A percentile compares a stretch with the other conserved stretches of the same genome.
Evolutionary conservation across 2,329 filamentous ascomycete species (phyloP).

Genomic region (Graphilbum fragrans): DNA sequence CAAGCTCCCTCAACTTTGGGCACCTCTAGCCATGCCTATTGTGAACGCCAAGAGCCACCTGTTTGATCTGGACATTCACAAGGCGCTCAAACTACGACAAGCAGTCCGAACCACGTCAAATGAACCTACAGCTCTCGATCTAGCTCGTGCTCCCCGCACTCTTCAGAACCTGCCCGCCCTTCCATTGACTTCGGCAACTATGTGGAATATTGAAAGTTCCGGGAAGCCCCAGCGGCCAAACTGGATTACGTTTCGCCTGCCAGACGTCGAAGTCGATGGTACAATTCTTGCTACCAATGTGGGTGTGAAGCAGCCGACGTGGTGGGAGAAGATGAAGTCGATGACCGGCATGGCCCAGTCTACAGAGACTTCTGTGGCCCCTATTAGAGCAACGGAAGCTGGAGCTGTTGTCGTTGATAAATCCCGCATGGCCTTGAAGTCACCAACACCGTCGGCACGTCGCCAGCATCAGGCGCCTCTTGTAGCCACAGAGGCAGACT

Average conservation of each 20-base stretch:
- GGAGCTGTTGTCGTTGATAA: not conserved
- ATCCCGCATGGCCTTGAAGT: not conserved
- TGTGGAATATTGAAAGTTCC: too few species aligned
- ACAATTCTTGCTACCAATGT: slow-evolving; percentile 4
- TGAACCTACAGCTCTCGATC: too few species aligned
- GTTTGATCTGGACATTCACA: too few species aligned
- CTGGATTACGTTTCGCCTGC: slow-evolving; percentile 14
- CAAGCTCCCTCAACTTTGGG: too few species aligned
- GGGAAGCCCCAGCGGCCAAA: slow-evolving; percentile 8
- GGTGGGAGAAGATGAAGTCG: slow-evolving; percentile 11
- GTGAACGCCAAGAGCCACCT: too few species aligned
- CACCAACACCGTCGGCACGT: not conserved
- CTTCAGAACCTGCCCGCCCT: too few species aligned
- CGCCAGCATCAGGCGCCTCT: slow-evolving; percentile 6
- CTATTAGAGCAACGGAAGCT: not conserved
- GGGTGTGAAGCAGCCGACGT: slow-evolving; percentile 8
- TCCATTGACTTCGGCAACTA: too few species aligned
- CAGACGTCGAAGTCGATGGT: slow-evolving; percentile 2
- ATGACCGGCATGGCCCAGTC: slow-evolving; percentile 1
- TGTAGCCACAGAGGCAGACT: slow-evolving; percentile 14
- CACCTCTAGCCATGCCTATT: too few species aligned
- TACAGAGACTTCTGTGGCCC: not conserved
- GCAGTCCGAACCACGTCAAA: too few species aligned
- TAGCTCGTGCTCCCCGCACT: too few species aligned
- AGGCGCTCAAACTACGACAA: too few species aligned